A percentile compares a stretch with the other conserved stretches of the same genome.
phyloP scores from a whole-genome alignment of 108 stramenopile genomes.

The Cyclotella sp. region DNA sequence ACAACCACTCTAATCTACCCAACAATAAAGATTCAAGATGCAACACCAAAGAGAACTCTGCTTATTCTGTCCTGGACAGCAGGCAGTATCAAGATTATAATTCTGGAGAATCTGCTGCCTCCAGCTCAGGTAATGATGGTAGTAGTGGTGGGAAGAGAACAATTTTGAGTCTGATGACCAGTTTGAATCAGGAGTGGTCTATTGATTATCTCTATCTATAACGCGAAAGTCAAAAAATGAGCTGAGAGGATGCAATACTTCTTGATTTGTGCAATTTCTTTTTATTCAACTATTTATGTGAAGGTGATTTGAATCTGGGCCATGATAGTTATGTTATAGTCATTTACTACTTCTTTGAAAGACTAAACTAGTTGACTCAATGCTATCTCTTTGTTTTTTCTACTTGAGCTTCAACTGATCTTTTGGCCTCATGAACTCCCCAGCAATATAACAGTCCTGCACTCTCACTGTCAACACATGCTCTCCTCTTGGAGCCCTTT shows the following conservation, averaged over 20 bases:
- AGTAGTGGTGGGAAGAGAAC: constrained; percentile 55
- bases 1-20: no score
- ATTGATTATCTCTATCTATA: no score
- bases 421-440: constrained; percentile 79
- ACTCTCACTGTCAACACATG: constrained; percentile 75
- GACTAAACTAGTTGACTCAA: not conserved
- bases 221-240: constrained; percentile 33
- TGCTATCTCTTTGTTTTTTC: constrained; percentile 11
- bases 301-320: no score
- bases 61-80: constrained; percentile 21
- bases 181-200: constrained; percentile 54
- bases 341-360: not conserved
- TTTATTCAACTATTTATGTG: no score
- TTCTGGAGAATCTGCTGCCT: no score
- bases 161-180: constrained; percentile 46
- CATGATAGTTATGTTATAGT: not conserved
- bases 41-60: constrained; percentile 25
- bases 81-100: no score
- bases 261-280: no score
- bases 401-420: constrained; percentile 57
- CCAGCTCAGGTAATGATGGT: constrained; percentile 42
- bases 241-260: constrained; percentile 11
- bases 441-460: constrained; percentile 89
- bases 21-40: no score
- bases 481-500: constrained; percentile 81